phyloP scores from a whole-genome alignment of 108 stramenopile species.

The Skeletonema grethae region DNA sequence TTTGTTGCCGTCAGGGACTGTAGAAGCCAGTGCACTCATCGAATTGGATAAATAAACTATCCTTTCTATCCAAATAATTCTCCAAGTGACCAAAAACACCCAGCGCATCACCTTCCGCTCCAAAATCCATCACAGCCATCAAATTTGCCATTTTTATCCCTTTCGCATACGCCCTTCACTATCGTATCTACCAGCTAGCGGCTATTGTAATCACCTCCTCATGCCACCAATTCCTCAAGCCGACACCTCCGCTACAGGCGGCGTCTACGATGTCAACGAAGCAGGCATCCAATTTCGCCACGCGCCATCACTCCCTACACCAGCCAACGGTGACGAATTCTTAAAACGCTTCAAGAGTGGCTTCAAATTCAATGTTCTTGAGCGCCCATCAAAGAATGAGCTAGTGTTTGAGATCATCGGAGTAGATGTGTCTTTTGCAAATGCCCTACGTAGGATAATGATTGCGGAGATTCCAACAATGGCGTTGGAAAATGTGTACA shows the following conservation, averaged over 20 bases:
- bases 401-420: slow-evolving; percentile 89
- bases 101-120: too few relatives aligned
- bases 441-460: slow-evolving; percentile 94
- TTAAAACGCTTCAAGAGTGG: slow-evolving; percentile 42
- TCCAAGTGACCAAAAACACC: too few relatives aligned
- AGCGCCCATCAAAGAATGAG: slow-evolving; percentile 60
- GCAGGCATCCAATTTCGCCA: slow-evolving; percentile 70
- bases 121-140: not conserved
- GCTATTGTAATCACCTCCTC: not conserved
- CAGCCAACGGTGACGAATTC: slow-evolving; percentile 64
- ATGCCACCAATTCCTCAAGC: slow-evolving; percentile 7
- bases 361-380: slow-evolving; percentile 63
- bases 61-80: too few relatives aligned
- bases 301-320: slow-evolving; percentile 43
- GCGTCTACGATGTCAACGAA: slow-evolving; percentile 71
- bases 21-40: too few relatives aligned
- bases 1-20: too few relatives aligned
- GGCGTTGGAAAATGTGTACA: slow-evolving; percentile 92
- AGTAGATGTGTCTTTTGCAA: slow-evolving; percentile 93
- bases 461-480: slow-evolving; percentile 93
- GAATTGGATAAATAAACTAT: too few relatives aligned
- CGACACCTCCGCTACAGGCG: slow-evolving; percentile 25
- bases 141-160: not conserved
- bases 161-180: too few relatives aligned
- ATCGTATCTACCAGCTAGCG: not conserved